Base-by-base conservation (phyloP, 2,329 filamentous ascomycete species). In the Blastomyces parvus region DNA sequence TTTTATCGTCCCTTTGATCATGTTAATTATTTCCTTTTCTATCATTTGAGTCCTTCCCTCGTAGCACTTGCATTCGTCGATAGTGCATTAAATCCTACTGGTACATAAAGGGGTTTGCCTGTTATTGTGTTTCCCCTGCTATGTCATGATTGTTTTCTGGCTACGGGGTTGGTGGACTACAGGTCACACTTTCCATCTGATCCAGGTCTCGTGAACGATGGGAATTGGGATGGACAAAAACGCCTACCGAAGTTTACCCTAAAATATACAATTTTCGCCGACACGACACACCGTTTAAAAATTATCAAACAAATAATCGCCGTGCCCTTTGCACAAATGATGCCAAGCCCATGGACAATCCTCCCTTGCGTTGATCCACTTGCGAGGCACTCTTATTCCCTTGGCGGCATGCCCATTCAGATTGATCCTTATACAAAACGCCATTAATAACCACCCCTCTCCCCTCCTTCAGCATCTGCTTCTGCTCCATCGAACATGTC, bases 371-470 rank as follows among this genome's bases (percentile, higher is more conserved):
- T 25, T 40, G 17, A 17, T 57, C 9, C n/a, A 1, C 11, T 25
- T 57, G 19, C 36, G 7, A 9, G 19, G 5, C n/a, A 14, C n/a
- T n/a, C n/a, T 19, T 42, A 3, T 25, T 40, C 5, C n/a, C 14
- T 6, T 14, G 30, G 8, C 19, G 42, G 6, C 48, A 62, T 19
- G 67, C 70, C 68, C 77, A 76, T 52, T 77, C 73, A 14, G 69
- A 69, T 22, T 70, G 69, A 22, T 76, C 70, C 61, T 75, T 73
- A 66, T 81, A 81, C 69, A 84, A 78, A 25, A 88, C 78, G 8
- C 85, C 86, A 66, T 86, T 85, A 67, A 85, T 80, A 53, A 87
- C 79, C 2, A 81, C 77, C 0, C 86, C 87, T 40, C 82, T 69
- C 3, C 80, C 79, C 1, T 74, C 73, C 8, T 76, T 69, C 57